phyloP scores from a whole-genome alignment of 1,284 basidiomycete genomes.

The Cutaneotrichosporon arboriforme region DNA sequence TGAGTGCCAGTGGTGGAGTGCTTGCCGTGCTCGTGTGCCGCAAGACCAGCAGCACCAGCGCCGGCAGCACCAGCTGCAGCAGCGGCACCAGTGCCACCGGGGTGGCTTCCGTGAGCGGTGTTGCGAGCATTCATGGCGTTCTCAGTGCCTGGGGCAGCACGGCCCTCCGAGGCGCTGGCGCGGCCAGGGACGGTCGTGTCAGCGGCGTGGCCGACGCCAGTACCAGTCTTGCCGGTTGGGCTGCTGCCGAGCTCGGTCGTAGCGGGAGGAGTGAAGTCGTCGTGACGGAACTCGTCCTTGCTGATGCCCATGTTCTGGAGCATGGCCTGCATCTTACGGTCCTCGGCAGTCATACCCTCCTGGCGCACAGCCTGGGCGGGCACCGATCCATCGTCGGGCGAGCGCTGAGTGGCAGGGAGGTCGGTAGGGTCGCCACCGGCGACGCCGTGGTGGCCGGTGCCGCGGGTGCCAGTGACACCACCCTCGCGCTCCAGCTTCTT shows the following conservation, averaged over 20 bases:
- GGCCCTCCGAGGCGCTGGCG: background rate
- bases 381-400: conserved; percentile 1
- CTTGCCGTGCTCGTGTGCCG: background rate
- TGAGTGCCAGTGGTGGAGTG: no score
- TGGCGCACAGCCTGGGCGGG: conserved; percentile 2
- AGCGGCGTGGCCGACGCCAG: background rate
- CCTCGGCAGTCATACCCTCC: conserved; percentile 5
- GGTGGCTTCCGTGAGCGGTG: no score
- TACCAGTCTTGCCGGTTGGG: background rate
- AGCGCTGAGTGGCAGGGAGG: background rate
- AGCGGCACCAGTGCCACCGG: background rate
- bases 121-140: no score
- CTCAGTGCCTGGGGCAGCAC: no score
- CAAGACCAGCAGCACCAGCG: background rate
- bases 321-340: background rate
- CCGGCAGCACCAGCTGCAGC: background rate
- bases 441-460: background rate
- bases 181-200: no score
- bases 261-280: background rate
- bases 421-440: background rate
- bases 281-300: conserved; percentile 4
- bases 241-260: background rate
- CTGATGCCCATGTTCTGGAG: conserved; percentile 4
- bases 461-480: background rate
- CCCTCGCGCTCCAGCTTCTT: no score